These are phyloP conservation scores for Cordyceps fumosorosea DNA, from an alignment of 2,329 filamentous ascomycete species.

Conservation along the genomic window DNA sequence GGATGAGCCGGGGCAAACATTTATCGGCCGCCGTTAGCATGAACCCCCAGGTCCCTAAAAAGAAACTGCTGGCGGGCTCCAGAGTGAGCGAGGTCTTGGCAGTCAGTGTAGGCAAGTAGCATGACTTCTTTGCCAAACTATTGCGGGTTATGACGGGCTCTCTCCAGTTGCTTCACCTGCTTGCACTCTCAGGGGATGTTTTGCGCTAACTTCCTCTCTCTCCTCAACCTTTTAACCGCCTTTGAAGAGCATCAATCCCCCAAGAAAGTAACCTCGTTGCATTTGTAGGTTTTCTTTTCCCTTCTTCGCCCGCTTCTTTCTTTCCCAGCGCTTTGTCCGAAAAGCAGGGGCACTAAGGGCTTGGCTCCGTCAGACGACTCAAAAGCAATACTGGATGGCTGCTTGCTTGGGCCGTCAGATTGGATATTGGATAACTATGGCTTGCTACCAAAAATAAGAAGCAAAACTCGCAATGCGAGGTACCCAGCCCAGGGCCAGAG, in stretches of 20 bases:
- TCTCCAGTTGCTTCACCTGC: too few relatives aligned
- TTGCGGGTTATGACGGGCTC: too few relatives aligned
- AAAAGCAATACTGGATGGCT: background rate
- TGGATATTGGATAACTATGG: background rate
- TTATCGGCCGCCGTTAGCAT: background rate
- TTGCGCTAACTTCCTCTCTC: background rate
- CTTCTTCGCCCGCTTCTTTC: background rate
- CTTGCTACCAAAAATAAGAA: background rate
- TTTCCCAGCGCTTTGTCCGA: background rate
- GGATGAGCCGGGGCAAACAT: conserved; percentile 10
- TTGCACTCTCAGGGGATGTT: too few relatives aligned
- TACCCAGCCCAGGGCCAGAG: background rate
- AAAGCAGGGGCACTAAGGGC: background rate
- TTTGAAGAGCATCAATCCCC: background rate
- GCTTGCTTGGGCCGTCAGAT: background rate
- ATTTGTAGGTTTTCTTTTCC: background rate
- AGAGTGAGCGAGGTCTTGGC: background rate
- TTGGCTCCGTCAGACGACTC: background rate
- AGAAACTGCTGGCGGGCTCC: background rate
- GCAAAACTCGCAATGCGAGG: background rate
- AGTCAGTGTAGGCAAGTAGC: background rate
- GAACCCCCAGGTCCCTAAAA: conserved; percentile 3
- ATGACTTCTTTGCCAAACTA: too few relatives aligned
- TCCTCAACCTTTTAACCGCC: too few relatives aligned
- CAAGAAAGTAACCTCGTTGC: background rate